Conservation (phyloP, 2,329 filamentous ascomycete genomes). For the Bipolaris oryzae region DNA sequence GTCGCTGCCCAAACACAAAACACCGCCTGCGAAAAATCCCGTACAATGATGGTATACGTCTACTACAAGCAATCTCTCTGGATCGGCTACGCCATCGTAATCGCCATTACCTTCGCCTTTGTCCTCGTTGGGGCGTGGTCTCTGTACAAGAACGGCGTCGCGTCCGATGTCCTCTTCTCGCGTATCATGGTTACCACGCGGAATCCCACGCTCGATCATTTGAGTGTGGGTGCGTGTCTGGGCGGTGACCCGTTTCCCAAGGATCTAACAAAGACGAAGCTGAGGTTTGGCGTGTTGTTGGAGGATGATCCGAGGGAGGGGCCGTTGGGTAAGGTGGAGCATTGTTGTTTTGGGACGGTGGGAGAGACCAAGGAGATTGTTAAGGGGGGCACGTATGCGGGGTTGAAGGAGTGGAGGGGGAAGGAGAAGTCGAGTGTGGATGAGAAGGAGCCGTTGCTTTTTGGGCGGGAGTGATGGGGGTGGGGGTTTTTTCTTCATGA, state of each 20-base stretch:
- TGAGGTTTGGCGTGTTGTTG: slow-evolving; percentile 49
- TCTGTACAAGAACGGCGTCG: slow-evolving; percentile 45
- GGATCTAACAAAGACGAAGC: slow-evolving; percentile 45
- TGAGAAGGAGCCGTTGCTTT: not conserved
- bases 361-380: slow-evolving; percentile 48
- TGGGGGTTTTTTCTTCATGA: not conserved
- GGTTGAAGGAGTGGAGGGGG: slow-evolving; percentile 20
- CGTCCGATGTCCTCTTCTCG: slow-evolving; percentile 45
- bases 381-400: slow-evolving; percentile 47
- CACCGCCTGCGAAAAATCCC: slow-evolving; percentile 37
- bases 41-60: slow-evolving; percentile 36
- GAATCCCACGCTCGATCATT: slow-evolving; percentile 47
- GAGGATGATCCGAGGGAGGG: slow-evolving; percentile 45
- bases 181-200: slow-evolving; percentile 48
- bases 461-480: not conserved
- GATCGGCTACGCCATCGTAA: slow-evolving; percentile 47
- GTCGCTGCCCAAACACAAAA: slow-evolving; percentile 29
- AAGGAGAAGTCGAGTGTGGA: not conserved
- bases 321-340: slow-evolving; percentile 42
- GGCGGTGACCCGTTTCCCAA: slow-evolving; percentile 51
- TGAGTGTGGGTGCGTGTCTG: slow-evolving; percentile 49
- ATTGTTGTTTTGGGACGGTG: slow-evolving; percentile 48
- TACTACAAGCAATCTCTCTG: slow-evolving; percentile 43
- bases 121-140: slow-evolving; percentile 42
- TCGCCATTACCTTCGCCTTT: slow-evolving; percentile 36